These are phyloP conservation scores for Hanseniaspora singularis DNA, from an alignment of 805 yeast genomes.

Conservation along the genomic window DNA sequence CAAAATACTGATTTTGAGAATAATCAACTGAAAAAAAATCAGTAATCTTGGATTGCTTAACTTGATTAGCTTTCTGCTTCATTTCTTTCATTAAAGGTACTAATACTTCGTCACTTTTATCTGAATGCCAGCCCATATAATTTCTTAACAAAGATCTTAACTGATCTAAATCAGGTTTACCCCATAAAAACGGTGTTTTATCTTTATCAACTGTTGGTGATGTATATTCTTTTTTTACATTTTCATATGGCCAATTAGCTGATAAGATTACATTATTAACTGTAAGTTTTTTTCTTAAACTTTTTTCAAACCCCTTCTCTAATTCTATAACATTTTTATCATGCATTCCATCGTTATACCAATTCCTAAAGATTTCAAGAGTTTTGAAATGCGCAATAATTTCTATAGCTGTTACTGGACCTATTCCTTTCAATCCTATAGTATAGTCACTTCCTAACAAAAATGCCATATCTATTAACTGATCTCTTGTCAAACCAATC, in stretches of 20 bases:
- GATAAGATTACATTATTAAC: slow-evolving; percentile 46
- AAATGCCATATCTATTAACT: slow-evolving; percentile 68
- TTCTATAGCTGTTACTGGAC: slow-evolving; percentile 88
- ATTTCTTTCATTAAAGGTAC: slow-evolving; percentile 75
- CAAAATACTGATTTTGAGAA: slow-evolving; percentile 1
- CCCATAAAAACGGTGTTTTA: slow-evolving; percentile 74
- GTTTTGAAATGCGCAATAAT: slow-evolving; percentile 69
- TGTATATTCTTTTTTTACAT: slow-evolving; percentile 61
- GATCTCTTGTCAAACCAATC: slow-evolving; percentile 51
- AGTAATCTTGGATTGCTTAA: slow-evolving; percentile 46
- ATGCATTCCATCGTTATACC: slow-evolving; percentile 36
- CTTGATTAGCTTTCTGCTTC: slow-evolving; percentile 47
- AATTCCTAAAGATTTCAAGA: slow-evolving; percentile 29
- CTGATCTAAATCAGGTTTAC: slow-evolving; percentile 71
- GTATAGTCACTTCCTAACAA: slow-evolving; percentile 92
- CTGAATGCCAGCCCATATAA: slow-evolving; percentile 70
- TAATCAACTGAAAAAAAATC: slow-evolving; percentile 47
- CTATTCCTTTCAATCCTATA: slow-evolving; percentile 81
- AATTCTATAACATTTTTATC: slow-evolving; percentile 31
- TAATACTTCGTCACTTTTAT: slow-evolving; percentile 65
- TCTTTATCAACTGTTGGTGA: slow-evolving; percentile 79
- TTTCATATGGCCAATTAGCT: slow-evolving; percentile 51
- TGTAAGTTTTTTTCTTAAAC: slow-evolving; percentile 43
- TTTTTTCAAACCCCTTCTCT: slow-evolving; percentile 42
- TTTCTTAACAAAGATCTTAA: slow-evolving; percentile 56